Conservation (phyloP, 495 filamentous ascomycete species). For the Penicillium flavigenum region DNA sequence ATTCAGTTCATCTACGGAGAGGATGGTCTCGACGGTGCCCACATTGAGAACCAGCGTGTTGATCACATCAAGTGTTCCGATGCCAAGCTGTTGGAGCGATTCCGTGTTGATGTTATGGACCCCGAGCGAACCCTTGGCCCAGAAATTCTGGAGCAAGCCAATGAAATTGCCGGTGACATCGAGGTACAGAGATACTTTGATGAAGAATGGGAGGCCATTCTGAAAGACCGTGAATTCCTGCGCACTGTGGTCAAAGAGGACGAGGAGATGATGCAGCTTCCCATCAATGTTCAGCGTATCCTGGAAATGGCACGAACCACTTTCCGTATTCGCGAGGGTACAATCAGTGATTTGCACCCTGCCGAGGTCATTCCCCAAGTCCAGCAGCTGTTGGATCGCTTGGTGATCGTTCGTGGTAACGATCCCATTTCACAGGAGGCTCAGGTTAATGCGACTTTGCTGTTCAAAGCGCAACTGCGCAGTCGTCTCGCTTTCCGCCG, state of each 20-base stretch:
- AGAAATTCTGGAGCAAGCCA: slow-evolving; percentile 79
- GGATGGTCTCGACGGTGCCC: slow-evolving; percentile 86
- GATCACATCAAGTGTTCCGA: slow-evolving; percentile 78
- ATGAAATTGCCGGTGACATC: slow-evolving; percentile 82
- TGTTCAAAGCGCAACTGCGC: slow-evolving; percentile 90
- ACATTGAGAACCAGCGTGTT: slow-evolving; percentile 88
- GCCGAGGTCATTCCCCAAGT: slow-evolving; percentile 83
- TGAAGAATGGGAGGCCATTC: slow-evolving; percentile 79
- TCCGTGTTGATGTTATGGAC: slow-evolving; percentile 95
- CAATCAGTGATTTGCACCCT: slow-evolving; percentile 88
- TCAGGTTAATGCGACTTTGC: slow-evolving; percentile 77
- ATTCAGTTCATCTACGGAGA: slow-evolving; percentile 98
- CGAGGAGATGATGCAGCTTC: slow-evolving; percentile 81
- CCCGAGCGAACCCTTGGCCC: slow-evolving; percentile 59
- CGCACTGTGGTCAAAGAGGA: slow-evolving; percentile 66
- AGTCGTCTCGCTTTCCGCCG: slow-evolving; percentile 90
- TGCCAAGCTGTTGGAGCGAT: slow-evolving; percentile 70
- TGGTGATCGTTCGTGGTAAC: slow-evolving; percentile 80
- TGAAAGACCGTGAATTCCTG: slow-evolving; percentile 70
- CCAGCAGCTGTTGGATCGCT: slow-evolving; percentile 66
- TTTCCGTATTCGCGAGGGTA: slow-evolving; percentile 82
- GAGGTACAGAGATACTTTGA: slow-evolving; percentile 82
- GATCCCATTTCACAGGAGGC: slow-evolving; percentile 82
- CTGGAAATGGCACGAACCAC: slow-evolving; percentile 85
- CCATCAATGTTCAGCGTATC: slow-evolving; percentile 86